Base-by-base conservation (phyloP, 768 basidiomycete species). In the Termitomyces heimii region DNA sequence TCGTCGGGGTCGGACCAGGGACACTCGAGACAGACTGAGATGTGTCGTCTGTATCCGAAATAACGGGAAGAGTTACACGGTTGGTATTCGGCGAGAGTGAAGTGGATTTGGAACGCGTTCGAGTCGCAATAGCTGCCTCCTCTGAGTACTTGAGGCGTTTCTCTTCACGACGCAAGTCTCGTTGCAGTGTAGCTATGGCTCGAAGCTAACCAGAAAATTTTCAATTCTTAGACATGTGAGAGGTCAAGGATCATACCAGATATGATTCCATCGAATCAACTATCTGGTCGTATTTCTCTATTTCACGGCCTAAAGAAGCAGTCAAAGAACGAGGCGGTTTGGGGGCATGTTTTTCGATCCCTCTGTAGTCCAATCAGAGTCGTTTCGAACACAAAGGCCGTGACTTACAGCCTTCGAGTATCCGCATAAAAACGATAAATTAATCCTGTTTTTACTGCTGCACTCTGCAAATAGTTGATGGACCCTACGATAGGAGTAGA, bases 271-370 rank as follows among this genome's bases (percentile, higher is more conserved):
- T 82, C 1, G 83, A 75, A 65, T 93, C 91, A 63, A 88, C 89
- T 5, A 91, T 60, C 63, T 90, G 88, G 64, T 92, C 89, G 62
- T 87, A 92, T 64, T 81, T 86, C 66, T 92, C 88, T 3, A 91
- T 74, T 65, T 90, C 88, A 37, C 81, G 81, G 16, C 89, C 85
- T 34, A 93, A 75, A 18, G 86, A 77, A 3, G 82, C 73, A 3
- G 81, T 83, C 13, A 91, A 66, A 24, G 84, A 77, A n/a, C 73
- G 82, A 10, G 89, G 88, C 26, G 90, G 88, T 56, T 77, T 69
- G 4, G 80, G 77, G 3, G 82, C 79, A 62, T 85, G 76, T 50
- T 78, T 78, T 49, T 79, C 74, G 45, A 90, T 78, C 12, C 79
- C 80, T 44, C 89, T 90, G 55, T 20, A 16, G 31, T 50, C 56